Base-by-base conservation (phyloP, 768 basidiomycete genomes). In the Boletus bicolor region DNA sequence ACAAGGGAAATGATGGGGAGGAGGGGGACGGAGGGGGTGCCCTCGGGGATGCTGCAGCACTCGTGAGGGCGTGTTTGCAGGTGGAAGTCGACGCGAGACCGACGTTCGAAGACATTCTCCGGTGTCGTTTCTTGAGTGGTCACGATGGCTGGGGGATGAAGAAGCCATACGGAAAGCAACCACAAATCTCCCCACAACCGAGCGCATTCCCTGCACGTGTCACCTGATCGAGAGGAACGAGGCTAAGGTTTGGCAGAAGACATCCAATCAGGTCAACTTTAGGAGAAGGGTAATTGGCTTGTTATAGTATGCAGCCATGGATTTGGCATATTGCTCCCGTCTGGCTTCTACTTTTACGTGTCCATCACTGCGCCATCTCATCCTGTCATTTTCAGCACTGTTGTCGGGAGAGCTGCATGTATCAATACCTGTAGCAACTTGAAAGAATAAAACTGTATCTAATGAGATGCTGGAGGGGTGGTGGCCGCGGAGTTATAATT, bases 1-100 rank as follows among this genome's bases (percentile, higher is more conserved):
- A 77, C 44, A 85, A 85, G 65, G 85, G 85, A 65, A 73, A 69
- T 49, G 89, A 88, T 3, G 92, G 91, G 5, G 81, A 84, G 64
- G 93, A 94, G 66, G 57, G 61, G 6, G 93, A 96, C 68, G 91
- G 91, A 4, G 94, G 93, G 36, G 89, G 93, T 6, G 78, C 84
- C 8, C 77, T 96, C 37, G 86, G 83, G 14, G 93, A 96, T 64
- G 97, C 92, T 2, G 86, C 90, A 43, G 84, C 83, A 34, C 81
- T 98, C 46, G 93, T 97, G 14, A 77, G 82, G 54, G 84, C 87
- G 35, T 98, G 97, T 72, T 77, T 98, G 43, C 84, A 85, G 62
- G 81, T 95, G n/a, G 85, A 89, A 37, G 80, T 91, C 38, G 72
- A 70, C 37, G 84, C 85, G 24, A 82, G 96, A 51, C 95, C 96